phyloP scores from a whole-genome alignment of 139 green algal genomes.

The Chloropicon primus region DNA sequence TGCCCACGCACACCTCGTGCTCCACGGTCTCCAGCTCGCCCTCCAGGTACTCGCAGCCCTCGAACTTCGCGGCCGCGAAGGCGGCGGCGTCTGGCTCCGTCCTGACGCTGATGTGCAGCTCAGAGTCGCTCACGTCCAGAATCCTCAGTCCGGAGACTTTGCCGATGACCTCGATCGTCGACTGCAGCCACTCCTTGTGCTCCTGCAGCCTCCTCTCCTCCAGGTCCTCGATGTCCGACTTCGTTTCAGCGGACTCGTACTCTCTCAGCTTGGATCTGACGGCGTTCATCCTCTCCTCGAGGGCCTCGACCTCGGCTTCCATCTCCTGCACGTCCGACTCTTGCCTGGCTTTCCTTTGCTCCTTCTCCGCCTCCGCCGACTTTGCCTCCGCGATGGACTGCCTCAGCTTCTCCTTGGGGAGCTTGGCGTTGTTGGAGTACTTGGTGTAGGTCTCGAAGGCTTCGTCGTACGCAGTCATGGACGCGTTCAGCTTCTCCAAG shows the following conservation, averaged over 20 bases:
- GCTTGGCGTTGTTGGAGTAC: background rate
- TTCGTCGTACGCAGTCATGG: background rate
- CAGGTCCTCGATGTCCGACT: background rate
- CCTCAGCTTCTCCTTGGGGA: background rate
- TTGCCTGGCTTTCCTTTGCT: background rate
- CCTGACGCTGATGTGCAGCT: background rate
- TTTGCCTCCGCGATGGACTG: background rate
- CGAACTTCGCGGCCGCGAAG: background rate
- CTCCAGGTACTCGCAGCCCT: background rate
- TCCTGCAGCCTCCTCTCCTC: background rate
- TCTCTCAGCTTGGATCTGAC: background rate
- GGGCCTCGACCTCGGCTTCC: background rate
- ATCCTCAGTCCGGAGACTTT: background rate
- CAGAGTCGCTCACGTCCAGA: background rate
- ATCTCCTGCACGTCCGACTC: background rate
- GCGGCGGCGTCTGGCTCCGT: background rate
- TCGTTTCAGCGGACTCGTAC: background rate
- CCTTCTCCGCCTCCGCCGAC: background rate
- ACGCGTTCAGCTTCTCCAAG: background rate
- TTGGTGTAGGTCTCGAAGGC: background rate
- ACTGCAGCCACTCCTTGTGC: background rate
- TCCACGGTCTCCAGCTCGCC: background rate
- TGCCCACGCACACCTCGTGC: background rate
- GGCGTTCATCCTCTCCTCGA: background rate
- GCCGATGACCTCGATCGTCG: background rate